A percentile compares a stretch with the other conserved stretches of the same genome.
These are phyloP conservation scores for Punctularia strigosozonata DNA, from an alignment of 768 basidiomycete genomes.

Conservation along the genomic window DNA sequence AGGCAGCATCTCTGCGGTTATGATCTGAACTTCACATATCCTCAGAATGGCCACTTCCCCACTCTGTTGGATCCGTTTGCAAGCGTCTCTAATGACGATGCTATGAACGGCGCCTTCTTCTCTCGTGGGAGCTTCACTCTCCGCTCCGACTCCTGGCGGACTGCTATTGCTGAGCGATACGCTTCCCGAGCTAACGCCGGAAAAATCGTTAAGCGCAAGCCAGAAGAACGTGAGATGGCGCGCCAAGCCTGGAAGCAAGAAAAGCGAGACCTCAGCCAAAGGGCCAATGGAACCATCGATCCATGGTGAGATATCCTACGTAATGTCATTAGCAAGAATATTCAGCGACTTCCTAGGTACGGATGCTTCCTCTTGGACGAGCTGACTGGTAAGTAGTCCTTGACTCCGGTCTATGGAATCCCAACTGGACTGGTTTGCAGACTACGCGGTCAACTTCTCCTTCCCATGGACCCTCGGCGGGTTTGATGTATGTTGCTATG, in stretches of 20 bases:
- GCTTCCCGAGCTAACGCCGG: background rate
- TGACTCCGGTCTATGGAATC: too few species aligned
- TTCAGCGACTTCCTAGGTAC: too few species aligned
- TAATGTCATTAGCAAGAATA: too few species aligned
- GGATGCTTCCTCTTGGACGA: slow-evolving; percentile 48
- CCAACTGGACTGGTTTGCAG: too few species aligned
- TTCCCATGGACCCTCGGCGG: slow-evolving; percentile 33
- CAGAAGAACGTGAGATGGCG: background rate
- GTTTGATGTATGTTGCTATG: slow-evolving; percentile 6
- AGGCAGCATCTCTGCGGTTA: slow-evolving; percentile 54
- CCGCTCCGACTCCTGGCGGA: background rate
- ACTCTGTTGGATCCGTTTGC: too few species aligned
- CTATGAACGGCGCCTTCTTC: background rate
- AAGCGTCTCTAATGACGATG: slow-evolving; percentile 1
- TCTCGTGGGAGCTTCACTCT: background rate
- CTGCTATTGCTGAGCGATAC: background rate
- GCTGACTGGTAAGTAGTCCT: too few species aligned
- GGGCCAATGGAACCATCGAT: slow-evolving; percentile 35
- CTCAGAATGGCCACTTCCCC: slow-evolving; percentile 44
- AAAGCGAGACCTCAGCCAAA: slow-evolving; percentile 37
- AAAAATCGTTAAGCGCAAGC: background rate
- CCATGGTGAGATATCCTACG: too few species aligned
- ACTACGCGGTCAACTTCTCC: slow-evolving; percentile 64
- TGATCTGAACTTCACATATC: slow-evolving; percentile 59
- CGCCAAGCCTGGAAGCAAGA: slow-evolving; percentile 12